Evolutionary conservation across 2,329 filamentous ascomycete genomes (phyloP).

Genomic region (Xenoacremonium recifei): DNA sequence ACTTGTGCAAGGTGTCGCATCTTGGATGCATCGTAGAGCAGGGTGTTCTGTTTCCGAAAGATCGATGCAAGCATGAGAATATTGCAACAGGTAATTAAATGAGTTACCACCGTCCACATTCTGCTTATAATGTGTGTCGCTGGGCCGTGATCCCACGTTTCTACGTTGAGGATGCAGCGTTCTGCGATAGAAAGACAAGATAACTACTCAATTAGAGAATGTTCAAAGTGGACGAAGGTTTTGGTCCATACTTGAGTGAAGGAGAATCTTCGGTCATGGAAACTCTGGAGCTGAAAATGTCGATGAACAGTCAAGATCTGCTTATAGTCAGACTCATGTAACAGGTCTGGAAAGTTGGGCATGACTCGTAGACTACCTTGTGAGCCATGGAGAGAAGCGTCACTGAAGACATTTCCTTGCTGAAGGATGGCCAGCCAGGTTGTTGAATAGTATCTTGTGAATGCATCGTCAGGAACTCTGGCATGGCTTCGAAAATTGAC

Average conservation of each 20-base stretch:
- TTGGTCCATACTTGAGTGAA: constrained; percentile 3
- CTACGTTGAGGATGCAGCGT: constrained; percentile 1
- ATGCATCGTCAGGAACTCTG: neutral
- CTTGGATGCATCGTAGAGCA: neutral
- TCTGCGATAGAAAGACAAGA: constrained; percentile 1
- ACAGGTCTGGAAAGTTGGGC: neutral
- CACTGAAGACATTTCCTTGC: neutral
- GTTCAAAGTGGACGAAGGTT: neutral
- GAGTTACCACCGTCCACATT: constrained; percentile 3
- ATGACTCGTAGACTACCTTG: neutral
- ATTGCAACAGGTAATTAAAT: constrained; percentile 3
- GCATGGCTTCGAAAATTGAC: constrained; percentile 1
- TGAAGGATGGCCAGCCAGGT: neutral
- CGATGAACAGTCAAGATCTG: constrained; percentile 7
- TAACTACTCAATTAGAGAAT: constrained; percentile 1
- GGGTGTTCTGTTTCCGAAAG: neutral
- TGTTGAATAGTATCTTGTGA: neutral
- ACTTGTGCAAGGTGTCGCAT: neutral
- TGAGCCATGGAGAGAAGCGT: constrained; percentile 5
- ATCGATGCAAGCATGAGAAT: constrained; percentile 1
- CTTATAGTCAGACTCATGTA: no score
- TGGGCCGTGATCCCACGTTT: neutral
- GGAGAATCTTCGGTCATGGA: constrained; percentile 3
- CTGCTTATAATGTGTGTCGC: neutral
- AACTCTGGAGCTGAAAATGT: constrained; percentile 8